Evolutionary conservation across 352 stramenopile genomes (phyloP).

Genomic region (Phytopythium chamaehyphon): DNA sequence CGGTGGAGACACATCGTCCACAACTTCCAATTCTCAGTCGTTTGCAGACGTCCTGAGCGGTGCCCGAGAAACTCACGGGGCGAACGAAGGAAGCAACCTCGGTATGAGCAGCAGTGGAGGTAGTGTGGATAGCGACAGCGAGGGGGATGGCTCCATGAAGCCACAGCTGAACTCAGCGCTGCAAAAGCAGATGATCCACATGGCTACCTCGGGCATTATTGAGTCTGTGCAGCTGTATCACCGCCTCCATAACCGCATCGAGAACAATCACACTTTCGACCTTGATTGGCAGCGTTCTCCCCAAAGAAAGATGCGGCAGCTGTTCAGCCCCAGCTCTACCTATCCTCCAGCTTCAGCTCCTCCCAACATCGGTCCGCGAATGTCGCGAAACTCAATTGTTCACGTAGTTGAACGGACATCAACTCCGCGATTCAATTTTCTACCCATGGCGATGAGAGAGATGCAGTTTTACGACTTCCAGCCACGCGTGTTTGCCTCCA

Average conservation of each 20-base stretch:
- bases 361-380: conserved; percentile 11
- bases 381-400: conserved; percentile 52
- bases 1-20: conserved; percentile 5
- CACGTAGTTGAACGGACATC: conserved; percentile 56
- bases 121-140: conserved; percentile 12
- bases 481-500: conserved; percentile 71
- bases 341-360: conserved; percentile 1
- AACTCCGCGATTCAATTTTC: conserved; percentile 48
- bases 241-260: conserved; percentile 52
- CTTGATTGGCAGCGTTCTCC: conserved; percentile 76
- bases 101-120: not conserved
- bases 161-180: conserved; percentile 86
- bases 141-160: conserved; percentile 46
- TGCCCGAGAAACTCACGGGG: conserved; percentile 6
- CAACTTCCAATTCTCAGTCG: conserved; percentile 8
- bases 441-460: conserved; percentile 67
- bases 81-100: not conserved
- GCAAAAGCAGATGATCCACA: conserved; percentile 85
- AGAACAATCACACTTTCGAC: conserved; percentile 78
- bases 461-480: conserved; percentile 90
- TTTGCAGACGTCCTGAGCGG: conserved; percentile 16
- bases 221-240: conserved; percentile 83
- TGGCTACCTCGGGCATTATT: conserved; percentile 86
- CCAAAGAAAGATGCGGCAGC: conserved; percentile 39
- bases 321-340: conserved; percentile 22